Percentiles rank a stretch among this genome's conserved stretches.
Evolutionary conservation across 805 yeast genomes (phyloP).

Genomic region (Candida koratica): DNA sequence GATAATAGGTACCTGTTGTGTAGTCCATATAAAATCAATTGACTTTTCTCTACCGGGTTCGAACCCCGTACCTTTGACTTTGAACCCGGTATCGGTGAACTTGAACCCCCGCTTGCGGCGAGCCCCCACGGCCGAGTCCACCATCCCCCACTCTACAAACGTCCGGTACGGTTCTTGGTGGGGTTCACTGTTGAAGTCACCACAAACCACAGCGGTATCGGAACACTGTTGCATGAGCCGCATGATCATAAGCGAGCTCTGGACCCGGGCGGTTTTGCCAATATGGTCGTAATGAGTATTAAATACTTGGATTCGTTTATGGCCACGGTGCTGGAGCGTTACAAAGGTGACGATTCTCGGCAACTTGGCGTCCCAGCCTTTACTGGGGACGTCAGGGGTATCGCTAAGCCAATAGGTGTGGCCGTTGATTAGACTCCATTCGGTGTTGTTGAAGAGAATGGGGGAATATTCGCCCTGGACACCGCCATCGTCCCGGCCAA

Average conservation of each 20-base stretch:
- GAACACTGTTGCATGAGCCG: conserved; percentile 23
- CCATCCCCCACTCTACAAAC: conserved; percentile 20
- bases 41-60: no score
- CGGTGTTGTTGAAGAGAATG: conserved; percentile 20
- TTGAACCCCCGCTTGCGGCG: conserved; percentile 38
- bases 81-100: conserved; percentile 37
- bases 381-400: conserved; percentile 24
- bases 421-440: conserved; percentile 23
- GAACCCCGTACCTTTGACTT: conserved; percentile 18
- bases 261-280: conserved; percentile 30
- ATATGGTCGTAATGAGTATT: conserved; percentile 41
- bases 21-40: conserved; percentile 44
- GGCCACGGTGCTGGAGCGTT: conserved; percentile 23
- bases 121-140: conserved; percentile 20
- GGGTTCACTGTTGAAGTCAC: conserved; percentile 37
- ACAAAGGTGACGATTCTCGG: conserved; percentile 38
- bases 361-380: conserved; percentile 48
- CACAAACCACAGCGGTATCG: conserved; percentile 29
- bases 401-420: conserved; percentile 26
- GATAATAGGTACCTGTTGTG: conserved; percentile 14
- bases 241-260: conserved; percentile 28
- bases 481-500: conserved; percentile 29
- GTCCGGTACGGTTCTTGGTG: conserved; percentile 33
- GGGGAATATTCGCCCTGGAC: conserved; percentile 28
- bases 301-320: conserved; percentile 25